These are phyloP conservation scores for Neonectria magnoliae DNA, from an alignment of 2,329 filamentous ascomycete species.

Conservation along the genomic window DNA sequence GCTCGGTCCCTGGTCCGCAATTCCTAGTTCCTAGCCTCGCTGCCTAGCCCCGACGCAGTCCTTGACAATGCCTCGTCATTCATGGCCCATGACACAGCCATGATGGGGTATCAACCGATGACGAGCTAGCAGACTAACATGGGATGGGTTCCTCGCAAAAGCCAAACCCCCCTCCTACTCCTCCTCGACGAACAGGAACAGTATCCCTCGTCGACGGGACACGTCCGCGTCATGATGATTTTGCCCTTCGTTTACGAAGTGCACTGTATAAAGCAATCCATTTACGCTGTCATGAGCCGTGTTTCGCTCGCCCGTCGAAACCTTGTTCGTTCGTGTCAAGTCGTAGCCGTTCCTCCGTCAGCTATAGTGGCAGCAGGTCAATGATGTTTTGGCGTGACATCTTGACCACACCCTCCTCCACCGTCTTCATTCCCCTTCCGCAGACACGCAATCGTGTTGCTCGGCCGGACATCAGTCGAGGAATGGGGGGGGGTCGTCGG, in stretches of 20 bases:
- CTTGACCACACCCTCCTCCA: slow-evolving; percentile 3
- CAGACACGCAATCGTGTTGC: slow-evolving; percentile 3
- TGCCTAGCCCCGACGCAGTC: background rate
- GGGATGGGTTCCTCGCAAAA: slow-evolving; percentile 9
- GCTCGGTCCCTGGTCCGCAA: background rate
- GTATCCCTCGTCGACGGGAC: slow-evolving; percentile 1
- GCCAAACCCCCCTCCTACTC: background rate
- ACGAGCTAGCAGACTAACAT: background rate
- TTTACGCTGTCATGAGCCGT: background rate
- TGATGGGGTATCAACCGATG: background rate
- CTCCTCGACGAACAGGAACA: background rate
- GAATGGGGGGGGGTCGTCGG: slow-evolving; percentile 5
- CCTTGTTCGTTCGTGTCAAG: background rate
- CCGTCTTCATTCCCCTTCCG: slow-evolving; percentile 4
- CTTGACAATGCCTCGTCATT: no score
- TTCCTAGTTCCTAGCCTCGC: background rate
- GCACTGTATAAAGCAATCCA: background rate
- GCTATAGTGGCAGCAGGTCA: no score
- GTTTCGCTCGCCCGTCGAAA: slow-evolving; percentile 2
- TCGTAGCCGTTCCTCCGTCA: background rate
- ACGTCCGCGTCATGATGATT: slow-evolving; percentile 9
- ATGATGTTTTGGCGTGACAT: background rate
- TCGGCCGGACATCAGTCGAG: background rate
- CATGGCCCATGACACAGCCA: no score
- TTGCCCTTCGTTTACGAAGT: background rate